Base-by-base conservation (phyloP, 129 eudicot species). In the Flaveria sonorensis region DNA sequence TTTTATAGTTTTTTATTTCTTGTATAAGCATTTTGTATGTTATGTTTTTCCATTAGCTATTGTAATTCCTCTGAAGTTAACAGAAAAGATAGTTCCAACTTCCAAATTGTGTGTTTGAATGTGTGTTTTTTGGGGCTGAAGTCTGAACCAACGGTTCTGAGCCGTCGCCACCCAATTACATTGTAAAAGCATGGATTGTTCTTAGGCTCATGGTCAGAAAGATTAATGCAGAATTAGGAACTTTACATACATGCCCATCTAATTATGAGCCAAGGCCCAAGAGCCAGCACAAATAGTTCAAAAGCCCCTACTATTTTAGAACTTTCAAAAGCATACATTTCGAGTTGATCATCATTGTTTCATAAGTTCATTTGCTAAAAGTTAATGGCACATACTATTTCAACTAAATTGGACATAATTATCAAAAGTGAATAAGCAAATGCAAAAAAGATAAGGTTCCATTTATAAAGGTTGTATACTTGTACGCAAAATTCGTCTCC, bases 271-370 rank as follows among this genome's bases (percentile, higher is more conserved):
- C 78, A 79, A 26, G 30, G 30, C 30, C 30, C 30, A 26, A 50
- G 13, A 78, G 18, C 63, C 43, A 46, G 71, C 48, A 48, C 72
- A 60, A 71, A 79, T 71, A 32, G 83, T 72, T 64, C 57, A 50
- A 51, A 20, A 73, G 74, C 79, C 39, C 39, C 75, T 60, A 74
- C 80, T 64, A 80, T 26, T 36, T 19, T 48, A 53, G 7, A 66
- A 13, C 78, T 80, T 73, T 80, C 24, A 36, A 4, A 47, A 45
- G 42, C 56, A 52, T 16, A 36, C 21, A 66, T 55, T 73, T 66
- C 75, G 53, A 80, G 20, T 55, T 42, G 42, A 73, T 80, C 45
- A 80, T 73, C 51, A 66, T 73, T 80, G 79, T 45, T 65, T 73
- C 64, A 59, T 78, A 59, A 23, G 83, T 43, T 48, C 16, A 13